Evolutionary conservation across 176 grass and related monocot species (phyloP).

Genomic region (Oryza rufipogon): DNA sequence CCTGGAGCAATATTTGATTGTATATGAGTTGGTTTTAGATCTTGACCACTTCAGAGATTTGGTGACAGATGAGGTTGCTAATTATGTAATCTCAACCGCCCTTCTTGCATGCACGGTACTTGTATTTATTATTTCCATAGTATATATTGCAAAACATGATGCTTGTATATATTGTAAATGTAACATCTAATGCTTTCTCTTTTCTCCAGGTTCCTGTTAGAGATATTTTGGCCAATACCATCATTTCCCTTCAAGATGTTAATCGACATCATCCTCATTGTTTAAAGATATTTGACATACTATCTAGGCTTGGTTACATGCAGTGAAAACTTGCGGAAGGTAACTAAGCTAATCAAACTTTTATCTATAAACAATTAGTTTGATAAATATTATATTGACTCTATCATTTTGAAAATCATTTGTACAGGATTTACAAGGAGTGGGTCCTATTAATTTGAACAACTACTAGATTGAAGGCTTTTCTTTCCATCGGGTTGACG

Average conservation of each 20-base stretch:
- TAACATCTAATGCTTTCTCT: not conserved
- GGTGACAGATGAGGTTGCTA: conserved; percentile 51
- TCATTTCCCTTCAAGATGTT: conserved; percentile 43
- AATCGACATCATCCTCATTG: conserved; percentile 42
- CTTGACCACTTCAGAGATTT: conserved; percentile 43
- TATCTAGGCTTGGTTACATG: conserved; percentile 28
- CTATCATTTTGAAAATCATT: conserved; percentile 1
- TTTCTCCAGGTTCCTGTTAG: conserved; percentile 14
- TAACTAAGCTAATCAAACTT: not conserved
- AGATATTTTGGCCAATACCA: conserved; percentile 35
- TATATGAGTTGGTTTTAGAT: conserved; percentile 48
- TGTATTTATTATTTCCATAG: not conserved
- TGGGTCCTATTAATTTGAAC: not conserved
- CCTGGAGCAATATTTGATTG: not conserved
- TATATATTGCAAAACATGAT: not conserved
- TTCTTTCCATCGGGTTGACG: not conserved
- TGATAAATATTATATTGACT: conserved; percentile 2
- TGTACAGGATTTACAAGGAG: conserved; percentile 14
- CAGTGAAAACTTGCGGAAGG: not conserved
- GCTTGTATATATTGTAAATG: not conserved
- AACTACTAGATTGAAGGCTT: not conserved
- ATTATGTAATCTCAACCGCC: conserved; percentile 60
- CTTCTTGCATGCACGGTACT: conserved; percentile 39
- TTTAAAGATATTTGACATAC: conserved; percentile 44
- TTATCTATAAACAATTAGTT: not conserved